phyloP scores from a whole-genome alignment of 2,329 filamentous ascomycete genomes.

The Periconia macrospinosa region DNA sequence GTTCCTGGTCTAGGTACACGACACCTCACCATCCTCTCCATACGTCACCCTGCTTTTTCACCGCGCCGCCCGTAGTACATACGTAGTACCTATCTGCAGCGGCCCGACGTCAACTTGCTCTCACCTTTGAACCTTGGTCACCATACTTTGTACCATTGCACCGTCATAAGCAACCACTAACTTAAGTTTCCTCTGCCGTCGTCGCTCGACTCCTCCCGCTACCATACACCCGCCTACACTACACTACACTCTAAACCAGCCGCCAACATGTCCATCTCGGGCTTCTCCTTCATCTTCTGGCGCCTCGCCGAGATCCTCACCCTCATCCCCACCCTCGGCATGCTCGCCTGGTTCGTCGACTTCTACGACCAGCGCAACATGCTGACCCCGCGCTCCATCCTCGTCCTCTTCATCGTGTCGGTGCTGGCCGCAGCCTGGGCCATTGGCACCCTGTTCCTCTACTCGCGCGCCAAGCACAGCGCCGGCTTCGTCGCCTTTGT shows the following conservation, averaged over 20 bases:
- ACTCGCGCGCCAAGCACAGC: slow-evolving; percentile 61
- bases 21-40: slow-evolving; percentile 6
- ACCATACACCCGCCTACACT: neutral
- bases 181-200: no score
- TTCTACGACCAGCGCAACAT: slow-evolving; percentile 59
- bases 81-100: neutral
- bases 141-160: no score
- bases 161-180: no score
- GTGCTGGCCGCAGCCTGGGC: slow-evolving; percentile 64
- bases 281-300: slow-evolving; percentile 64
- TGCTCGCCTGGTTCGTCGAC: slow-evolving; percentile 63
- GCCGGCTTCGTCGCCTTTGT: slow-evolving; percentile 63
- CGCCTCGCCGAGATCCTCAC: slow-evolving; percentile 64
- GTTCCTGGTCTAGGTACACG: no score
- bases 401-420: slow-evolving; percentile 67
- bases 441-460: slow-evolving; percentile 62
- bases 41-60: slow-evolving; percentile 24
- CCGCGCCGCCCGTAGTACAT: neutral
- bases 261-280: slow-evolving; percentile 51
- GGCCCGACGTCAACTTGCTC: no score
- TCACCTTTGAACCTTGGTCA: neutral
- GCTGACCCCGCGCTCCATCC: slow-evolving; percentile 62
- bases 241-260: slow-evolving; percentile 1
- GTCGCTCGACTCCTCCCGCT: no score
- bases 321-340: slow-evolving; percentile 64